Evolutionary conservation across 768 basidiomycete species (phyloP), one percentile per base, ranked within the genome.

Genomic region (Amanita pallidorosea): DNA sequence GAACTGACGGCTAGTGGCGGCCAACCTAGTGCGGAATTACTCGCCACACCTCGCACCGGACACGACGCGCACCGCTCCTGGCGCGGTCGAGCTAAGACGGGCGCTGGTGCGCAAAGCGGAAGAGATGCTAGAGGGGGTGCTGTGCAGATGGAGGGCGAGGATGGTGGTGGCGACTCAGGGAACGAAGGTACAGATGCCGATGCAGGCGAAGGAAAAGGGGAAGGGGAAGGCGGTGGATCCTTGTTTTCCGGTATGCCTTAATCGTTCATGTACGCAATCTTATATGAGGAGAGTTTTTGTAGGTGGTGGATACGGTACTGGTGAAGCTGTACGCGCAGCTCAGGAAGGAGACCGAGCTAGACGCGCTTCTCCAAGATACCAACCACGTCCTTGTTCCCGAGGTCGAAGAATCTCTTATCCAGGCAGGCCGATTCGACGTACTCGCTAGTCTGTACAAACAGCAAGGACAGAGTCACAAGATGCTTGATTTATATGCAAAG

Each of bases 11-110:
- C 68, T 61, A 93, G 92, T 93, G 77, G 77, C 77, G 66, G 77
- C 73, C 60, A 89, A 91, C 76, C 71, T 94, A 87, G 88, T 90
- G 74, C 77, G 79, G 73, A 92, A 93, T 62, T 93, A 94, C 64
- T 88, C 87, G 40, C 91, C 92, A 13, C 85, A 93, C 67, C 76
- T 95, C 57, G 65, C 79, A 22, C 86, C 81, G 17, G 73, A 80
- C 58, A 81, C 84, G 3, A 81, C 84, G 3, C 76, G 74, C 23
- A 69, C 74, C 18, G 83, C 89, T 5, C 81, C 84, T 12, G 75
- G 85, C 3, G 81, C 89, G 2, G 74, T 76, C 17, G 85, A 85
- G 59, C 71, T 93, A 51, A 70, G 77, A 44, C 75, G 73, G 51
- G 76, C 83, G 37, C 67, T 95, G 42, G 67, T 71, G 25, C 69